Percentiles rank a stretch among this genome's conserved stretches.
phyloP scores from a whole-genome alignment of 2,329 filamentous ascomycete genomes.

The Elsinoe australis region DNA sequence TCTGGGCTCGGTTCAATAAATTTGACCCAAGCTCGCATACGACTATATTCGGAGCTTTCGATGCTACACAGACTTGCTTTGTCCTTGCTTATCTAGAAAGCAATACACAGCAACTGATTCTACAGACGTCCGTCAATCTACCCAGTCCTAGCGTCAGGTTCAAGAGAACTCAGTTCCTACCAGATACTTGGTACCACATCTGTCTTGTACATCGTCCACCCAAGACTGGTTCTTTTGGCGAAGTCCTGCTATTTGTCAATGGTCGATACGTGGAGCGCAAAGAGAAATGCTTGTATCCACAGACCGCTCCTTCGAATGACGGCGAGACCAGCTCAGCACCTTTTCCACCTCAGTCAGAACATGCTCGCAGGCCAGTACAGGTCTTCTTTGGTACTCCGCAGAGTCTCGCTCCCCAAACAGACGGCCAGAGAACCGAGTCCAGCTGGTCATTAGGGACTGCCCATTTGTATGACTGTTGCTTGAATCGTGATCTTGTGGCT shows the following conservation, averaged over 20 bases:
- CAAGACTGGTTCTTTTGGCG: constrained; percentile 66
- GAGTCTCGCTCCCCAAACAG: constrained; percentile 73
- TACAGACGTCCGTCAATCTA: constrained; percentile 89
- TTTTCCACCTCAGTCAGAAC: constrained; percentile 39
- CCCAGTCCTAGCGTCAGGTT: constrained; percentile 85
- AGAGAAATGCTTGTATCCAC: constrained; percentile 79
- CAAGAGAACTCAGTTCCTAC: constrained; percentile 69
- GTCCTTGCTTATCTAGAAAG: constrained; percentile 88
- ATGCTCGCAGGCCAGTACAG: constrained; percentile 55
- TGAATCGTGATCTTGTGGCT: constrained; percentile 86
- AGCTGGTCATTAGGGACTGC: constrained; percentile 86
- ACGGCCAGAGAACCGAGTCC: constrained; percentile 61
- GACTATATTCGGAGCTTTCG: constrained; percentile 91
- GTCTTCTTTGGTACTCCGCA: constrained; percentile 89
- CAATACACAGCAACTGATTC: constrained; percentile 86
- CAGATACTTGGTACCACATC: constrained; percentile 85
- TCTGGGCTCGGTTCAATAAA: constrained; percentile 81
- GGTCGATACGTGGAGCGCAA: constrained; percentile 84
- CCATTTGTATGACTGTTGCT: constrained; percentile 75
- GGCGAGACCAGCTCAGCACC: constrained; percentile 63
- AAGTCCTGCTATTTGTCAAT: constrained; percentile 82
- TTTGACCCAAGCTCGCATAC: constrained; percentile 84
- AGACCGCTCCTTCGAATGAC: constrained; percentile 58
- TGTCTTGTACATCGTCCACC: constrained; percentile 76
- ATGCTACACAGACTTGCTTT: constrained; percentile 86